Base-by-base conservation (phyloP, 208 protist genomes). In the Crithidia expoeki region DNA sequence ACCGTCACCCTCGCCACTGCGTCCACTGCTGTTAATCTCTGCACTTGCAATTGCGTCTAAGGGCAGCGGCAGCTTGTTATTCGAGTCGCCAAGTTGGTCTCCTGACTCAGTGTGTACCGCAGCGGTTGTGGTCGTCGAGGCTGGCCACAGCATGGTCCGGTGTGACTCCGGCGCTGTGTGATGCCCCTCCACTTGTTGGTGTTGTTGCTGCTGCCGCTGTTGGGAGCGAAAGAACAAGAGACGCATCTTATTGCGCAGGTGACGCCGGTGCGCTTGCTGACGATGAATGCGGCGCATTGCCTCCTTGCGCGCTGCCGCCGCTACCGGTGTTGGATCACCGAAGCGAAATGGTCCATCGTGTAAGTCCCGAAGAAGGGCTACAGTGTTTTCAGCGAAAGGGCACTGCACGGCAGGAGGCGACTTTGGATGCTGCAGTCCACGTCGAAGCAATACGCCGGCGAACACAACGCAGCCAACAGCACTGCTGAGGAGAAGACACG, bases 271-370 rank as follows among this genome's bases (percentile, higher is more conserved):
- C 7, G 62, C 44, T 57, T 76, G 52, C 38, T 76, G 71, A 17
- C 64, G 71, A 2, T 57, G 53, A 14, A 76, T 70, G 38, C 71
- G 71, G 0, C 63, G 71, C 63, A 63, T 61, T 51, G 72, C 72
- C 51, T 71, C 65, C 7, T 36, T 56, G 11, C 72, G 66, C 14
- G 67, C 68, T 7, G 69, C 69, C 34, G 52, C 56, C 2, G 61
- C 64, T 17, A 76, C 46, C 7, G 74, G 51, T 7, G 71, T 80
- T 17, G 74, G 67, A 23, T 73, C 72, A 2, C 77, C 66, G 51
- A 87, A 87, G 30, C 75, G 53, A 56, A 84, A 87, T 7, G 81
- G 81, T 0, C 81, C 81, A 57, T 87, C 81, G 44, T 84, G 78
- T 27, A 84, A 63, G 6, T 83, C 55, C 11, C 49, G 57, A 14